Evolutionary conservation across 1,284 basidiomycete genomes (phyloP).

Genomic region (Lentinula novae-zelandiae): DNA sequence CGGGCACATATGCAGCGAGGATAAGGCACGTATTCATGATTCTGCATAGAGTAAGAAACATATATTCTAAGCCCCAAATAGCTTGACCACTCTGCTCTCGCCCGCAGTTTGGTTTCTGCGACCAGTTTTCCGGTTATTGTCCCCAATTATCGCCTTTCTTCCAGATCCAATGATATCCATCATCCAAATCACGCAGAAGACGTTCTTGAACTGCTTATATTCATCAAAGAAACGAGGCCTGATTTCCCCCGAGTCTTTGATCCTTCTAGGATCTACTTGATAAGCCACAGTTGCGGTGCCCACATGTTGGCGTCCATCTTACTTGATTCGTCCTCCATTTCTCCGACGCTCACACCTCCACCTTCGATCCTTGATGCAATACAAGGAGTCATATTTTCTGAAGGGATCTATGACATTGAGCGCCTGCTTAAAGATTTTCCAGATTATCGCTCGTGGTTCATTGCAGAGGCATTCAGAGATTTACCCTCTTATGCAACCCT

Average conservation of each 20-base stretch:
- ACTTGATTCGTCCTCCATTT: conserved; percentile 44
- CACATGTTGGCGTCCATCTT: conserved; percentile 75
- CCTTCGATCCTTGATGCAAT: conserved; percentile 42
- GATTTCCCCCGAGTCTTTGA: conserved; percentile 32
- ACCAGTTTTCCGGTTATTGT: conserved; percentile 60
- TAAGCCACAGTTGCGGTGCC: conserved; percentile 77
- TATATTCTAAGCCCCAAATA: neutral
- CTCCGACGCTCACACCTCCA: conserved; percentile 44
- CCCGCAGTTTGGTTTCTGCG: conserved; percentile 41
- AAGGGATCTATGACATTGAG: conserved; percentile 76
- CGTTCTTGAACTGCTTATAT: conserved; percentile 55
- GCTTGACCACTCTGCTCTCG: conserved; percentile 48
- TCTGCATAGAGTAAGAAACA: neutral
- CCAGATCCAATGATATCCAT: conserved; percentile 35
- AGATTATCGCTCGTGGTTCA: conserved; percentile 61
- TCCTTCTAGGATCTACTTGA: conserved; percentile 44
- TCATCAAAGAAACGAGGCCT: conserved; percentile 37
- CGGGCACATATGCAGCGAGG: conserved; percentile 5
- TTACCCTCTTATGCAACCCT: conserved; percentile 43
- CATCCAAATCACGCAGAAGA: conserved; percentile 75
- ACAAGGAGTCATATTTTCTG: conserved; percentile 56
- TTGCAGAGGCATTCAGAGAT: conserved; percentile 56
- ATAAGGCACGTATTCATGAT: neutral
- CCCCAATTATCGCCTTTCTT: conserved; percentile 66
- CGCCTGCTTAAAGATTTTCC: conserved; percentile 59